Evolutionary conservation across 768 basidiomycete species (phyloP), one percentile per base, ranked within the genome.

Genomic region (Psilocybe sp.): DNA sequence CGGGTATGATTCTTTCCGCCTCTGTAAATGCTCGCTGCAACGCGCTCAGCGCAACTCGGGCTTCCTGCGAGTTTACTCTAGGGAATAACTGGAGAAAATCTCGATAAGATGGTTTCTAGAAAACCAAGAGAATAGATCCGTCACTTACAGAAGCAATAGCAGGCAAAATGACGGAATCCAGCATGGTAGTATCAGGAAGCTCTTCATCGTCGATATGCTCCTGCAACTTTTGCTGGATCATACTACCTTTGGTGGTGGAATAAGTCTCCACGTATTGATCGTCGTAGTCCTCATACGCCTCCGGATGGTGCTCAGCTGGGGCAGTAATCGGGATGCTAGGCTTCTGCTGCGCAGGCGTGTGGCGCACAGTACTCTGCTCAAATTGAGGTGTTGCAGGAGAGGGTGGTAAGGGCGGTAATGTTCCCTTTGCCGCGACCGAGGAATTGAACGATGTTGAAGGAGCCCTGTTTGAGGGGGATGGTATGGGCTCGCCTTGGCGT

Each of bases 1-100:
- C 97, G 7, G 97, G 97, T 58, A 98, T 97, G 49, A 92, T 87
- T 52, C 89, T 79, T 71, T 99, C 97, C 11, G 95, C 95, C 23
- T 97, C 92, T 20, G 91, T 90, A 62, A 98, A 95, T 2, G 97
- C 95, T 28, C 89, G 80, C 58, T 97, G 90, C 10, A 98, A 75
- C 44, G 89, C 80, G 51, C 86, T 88, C 45, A 99, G 77, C 15
- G 90, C 89, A 23, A 90, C 79, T 50, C 91, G 80, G 8, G 93
- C 92, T 65, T 97, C 93, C 58, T 90, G 87, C n/a, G 92, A 89
- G 0, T 91, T 86, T 18, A 98, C 90, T 38, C 96, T 82, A 52
- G 91, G 91, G 67, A 94, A 92, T 31, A 99, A 74, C 95, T 98
- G 33, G 38, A 49, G 13, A 2, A 13, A 49, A 38, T 36, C n/a